A percentile compares a stretch with the other conserved stretches of the same genome.
phyloP scores from a whole-genome alignment of 2,329 filamentous ascomycete genomes.

The Colletotrichum sp. region DNA sequence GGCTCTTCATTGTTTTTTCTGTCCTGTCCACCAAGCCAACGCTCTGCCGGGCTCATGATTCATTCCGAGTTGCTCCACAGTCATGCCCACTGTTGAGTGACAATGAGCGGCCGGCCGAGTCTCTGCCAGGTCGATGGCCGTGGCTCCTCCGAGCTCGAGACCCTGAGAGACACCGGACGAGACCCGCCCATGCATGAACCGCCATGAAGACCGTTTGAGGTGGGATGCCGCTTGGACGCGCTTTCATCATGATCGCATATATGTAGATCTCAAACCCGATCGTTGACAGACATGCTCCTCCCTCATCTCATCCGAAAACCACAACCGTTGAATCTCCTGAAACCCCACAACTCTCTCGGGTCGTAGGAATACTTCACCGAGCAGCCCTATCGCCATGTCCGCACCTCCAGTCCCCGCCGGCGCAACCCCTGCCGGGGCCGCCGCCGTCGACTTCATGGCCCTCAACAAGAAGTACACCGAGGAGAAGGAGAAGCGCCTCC shows the following conservation, averaged over 20 bases:
- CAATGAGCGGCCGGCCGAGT: neutral
- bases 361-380: neutral
- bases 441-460: slow-evolving; percentile 18
- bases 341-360: neutral
- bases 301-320: neutral
- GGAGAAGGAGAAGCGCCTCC: slow-evolving; percentile 38
- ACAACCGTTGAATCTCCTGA: neutral
- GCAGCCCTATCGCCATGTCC: neutral
- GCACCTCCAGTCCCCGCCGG: neutral
- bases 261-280: neutral
- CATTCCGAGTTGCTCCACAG: neutral
- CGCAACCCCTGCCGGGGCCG: neutral
- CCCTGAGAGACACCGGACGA: neutral
- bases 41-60: neutral
- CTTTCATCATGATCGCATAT: neutral
- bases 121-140: neutral
- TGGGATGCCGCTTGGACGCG: neutral
- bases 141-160: neutral
- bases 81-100: neutral
- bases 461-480: slow-evolving; percentile 35
- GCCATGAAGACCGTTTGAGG: neutral
- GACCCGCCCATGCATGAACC: neutral
- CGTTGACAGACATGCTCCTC: neutral
- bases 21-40: neutral
- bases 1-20: neutral